Conservation (phyloP, 2,329 filamentous ascomycete species). For the Onygenales sp. region DNA sequence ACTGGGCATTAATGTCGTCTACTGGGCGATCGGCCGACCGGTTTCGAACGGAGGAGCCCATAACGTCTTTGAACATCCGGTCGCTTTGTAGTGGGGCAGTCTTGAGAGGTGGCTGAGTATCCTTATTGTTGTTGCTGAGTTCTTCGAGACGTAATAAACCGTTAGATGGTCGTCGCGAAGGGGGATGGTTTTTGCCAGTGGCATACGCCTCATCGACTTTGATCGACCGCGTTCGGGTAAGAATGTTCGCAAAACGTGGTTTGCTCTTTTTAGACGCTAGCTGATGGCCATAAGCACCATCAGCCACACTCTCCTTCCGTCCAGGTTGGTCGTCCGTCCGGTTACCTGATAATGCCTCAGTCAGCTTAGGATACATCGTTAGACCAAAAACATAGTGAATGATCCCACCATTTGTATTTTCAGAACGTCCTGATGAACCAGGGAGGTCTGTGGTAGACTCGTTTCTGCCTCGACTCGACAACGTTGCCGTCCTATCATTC, state of each 20-base stretch:
- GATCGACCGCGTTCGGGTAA: constrained; percentile 37
- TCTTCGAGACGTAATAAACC: constrained; percentile 30
- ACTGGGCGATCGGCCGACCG: constrained; percentile 59
- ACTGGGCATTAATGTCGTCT: constrained; percentile 18
- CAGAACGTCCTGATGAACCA: constrained; percentile 19
- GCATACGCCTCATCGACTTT: constrained; percentile 32
- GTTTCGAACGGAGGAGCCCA: constrained; percentile 55
- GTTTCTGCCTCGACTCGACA: constrained; percentile 23
- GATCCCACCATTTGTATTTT: constrained; percentile 20
- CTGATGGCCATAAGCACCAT: constrained; percentile 17
- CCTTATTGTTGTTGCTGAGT: constrained; percentile 16
- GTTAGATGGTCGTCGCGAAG: constrained; percentile 29
- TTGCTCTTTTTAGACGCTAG: constrained; percentile 31
- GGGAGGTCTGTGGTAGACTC: constrained; percentile 35
- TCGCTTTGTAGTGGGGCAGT: constrained; percentile 60
- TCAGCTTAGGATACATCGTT: background rate
- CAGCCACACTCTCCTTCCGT: constrained; percentile 9
- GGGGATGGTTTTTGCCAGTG: constrained; percentile 16
- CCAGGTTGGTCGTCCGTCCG: constrained; percentile 8
- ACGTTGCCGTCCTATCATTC: constrained; percentile 30
- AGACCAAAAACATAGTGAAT: background rate
- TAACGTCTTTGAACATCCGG: constrained; percentile 58
- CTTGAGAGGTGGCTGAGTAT: constrained; percentile 41
- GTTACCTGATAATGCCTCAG: constrained; percentile 3
- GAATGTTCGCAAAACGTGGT: constrained; percentile 35